These are phyloP conservation scores for Tolypocladium endophyticum DNA, from an alignment of 2,329 filamentous ascomycete species.

Conservation along the genomic window DNA sequence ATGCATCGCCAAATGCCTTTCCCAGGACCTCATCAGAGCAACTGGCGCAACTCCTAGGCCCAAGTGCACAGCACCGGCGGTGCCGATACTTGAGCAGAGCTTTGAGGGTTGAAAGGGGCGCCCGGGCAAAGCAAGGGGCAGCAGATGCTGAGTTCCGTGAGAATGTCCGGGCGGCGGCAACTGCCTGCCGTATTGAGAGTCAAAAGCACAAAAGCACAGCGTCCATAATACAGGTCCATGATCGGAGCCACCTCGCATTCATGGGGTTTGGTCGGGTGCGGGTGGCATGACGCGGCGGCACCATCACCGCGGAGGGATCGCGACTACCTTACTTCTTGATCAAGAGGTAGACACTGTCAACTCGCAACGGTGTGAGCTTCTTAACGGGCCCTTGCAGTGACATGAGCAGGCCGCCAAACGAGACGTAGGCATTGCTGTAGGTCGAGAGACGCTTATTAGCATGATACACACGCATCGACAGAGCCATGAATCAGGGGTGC, in stretches of 20 bases:
- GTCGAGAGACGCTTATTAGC: background rate
- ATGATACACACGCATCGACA: background rate
- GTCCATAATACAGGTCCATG: background rate
- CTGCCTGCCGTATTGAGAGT: background rate
- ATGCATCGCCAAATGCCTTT: conserved; percentile 76
- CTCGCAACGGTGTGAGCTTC: conserved; percentile 82
- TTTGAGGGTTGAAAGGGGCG: background rate
- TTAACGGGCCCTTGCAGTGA: conserved; percentile 90
- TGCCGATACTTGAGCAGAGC: background rate
- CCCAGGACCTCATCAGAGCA: conserved; percentile 50
- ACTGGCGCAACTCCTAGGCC: conserved; percentile 11
- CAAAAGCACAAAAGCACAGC: background rate
- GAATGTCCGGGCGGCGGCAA: background rate
- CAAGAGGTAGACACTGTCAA: conserved; percentile 88
- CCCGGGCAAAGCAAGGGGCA: background rate
- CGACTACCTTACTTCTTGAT: conserved; percentile 58
- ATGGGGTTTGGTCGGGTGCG: background rate
- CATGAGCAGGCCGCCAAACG: conserved; percentile 85
- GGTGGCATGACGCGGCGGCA: background rate
- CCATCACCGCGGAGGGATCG: background rate
- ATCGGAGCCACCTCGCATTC: background rate
- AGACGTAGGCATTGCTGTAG: conserved; percentile 79
- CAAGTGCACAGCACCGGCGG: background rate
- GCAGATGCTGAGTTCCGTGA: background rate
- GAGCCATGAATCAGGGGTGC: conserved; percentile 1